phyloP scores from a whole-genome alignment of 2,329 filamentous ascomycete species.

The Paecilomyces dactylethromorphus region DNA sequence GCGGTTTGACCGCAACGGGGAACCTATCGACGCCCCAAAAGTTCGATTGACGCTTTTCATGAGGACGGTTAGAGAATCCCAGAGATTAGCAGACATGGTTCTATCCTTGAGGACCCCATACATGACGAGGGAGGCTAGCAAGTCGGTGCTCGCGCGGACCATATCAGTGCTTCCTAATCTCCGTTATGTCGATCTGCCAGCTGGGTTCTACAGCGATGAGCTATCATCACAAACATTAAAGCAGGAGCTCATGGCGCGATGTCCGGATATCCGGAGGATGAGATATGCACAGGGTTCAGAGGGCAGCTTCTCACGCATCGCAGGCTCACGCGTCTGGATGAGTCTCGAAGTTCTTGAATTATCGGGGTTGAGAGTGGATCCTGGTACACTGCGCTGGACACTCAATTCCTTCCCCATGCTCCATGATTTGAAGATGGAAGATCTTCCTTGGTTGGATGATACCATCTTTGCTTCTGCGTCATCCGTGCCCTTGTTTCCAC shows the following conservation, averaged over 20 bases:
- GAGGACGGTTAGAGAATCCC: conserved; percentile 73
- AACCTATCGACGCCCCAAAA: conserved; percentile 72
- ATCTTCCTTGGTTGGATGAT: conserved; percentile 66
- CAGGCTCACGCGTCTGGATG: conserved; percentile 43
- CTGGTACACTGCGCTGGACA: conserved; percentile 55
- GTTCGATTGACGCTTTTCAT: conserved; percentile 71
- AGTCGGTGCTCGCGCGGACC: conserved; percentile 75
- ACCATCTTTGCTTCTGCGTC: conserved; percentile 64
- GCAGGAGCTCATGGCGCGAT: conserved; percentile 76
- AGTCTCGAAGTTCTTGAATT: conserved; percentile 38
- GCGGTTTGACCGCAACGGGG: conserved; percentile 68
- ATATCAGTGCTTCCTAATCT: conserved; percentile 80
- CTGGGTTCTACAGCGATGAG: conserved; percentile 80
- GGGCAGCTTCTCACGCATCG: conserved; percentile 64
- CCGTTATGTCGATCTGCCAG: conserved; percentile 82
- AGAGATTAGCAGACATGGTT: conserved; percentile 62
- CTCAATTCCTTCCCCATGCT: conserved; percentile 62
- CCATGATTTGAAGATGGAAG: conserved; percentile 66
- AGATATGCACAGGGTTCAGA: conserved; percentile 74
- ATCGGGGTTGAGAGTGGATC: conserved; percentile 29
- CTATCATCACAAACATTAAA: conserved; percentile 66
- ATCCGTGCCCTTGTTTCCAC: conserved; percentile 64
- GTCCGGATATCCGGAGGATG: conserved; percentile 83
- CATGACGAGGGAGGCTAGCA: conserved; percentile 85
- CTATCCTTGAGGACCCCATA: conserved; percentile 83